These are phyloP conservation scores for Cubamyces lactineus DNA, from an alignment of 768 basidiomycete species.

Conservation along the genomic window DNA sequence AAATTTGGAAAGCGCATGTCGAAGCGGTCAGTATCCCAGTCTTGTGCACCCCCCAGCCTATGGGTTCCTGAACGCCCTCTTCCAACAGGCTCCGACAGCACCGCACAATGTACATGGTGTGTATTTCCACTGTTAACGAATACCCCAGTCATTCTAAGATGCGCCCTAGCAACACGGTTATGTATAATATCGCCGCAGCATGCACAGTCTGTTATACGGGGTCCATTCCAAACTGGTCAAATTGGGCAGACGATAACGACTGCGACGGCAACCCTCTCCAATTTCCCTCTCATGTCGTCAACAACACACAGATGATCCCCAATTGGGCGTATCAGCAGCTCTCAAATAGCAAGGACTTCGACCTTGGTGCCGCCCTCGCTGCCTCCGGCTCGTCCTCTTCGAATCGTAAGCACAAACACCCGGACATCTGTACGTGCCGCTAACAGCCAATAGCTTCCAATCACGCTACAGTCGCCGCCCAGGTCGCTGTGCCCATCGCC, in stretches of 20 bases:
- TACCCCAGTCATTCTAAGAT: not conserved
- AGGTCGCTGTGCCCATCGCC: slow-evolving; percentile 13
- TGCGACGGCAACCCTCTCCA: slow-evolving; percentile 5
- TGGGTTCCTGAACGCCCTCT: not conserved
- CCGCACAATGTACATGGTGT: slow-evolving; percentile 12
- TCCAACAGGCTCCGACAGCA: not conserved
- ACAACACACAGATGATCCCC: not conserved
- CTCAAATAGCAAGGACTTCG: slow-evolving; percentile 3
- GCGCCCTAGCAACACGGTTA: slow-evolving; percentile 9
- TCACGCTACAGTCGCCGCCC: not conserved
- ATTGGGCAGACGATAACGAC: slow-evolving; percentile 7
- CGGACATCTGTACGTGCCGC: not conserved
- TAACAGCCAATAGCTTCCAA: not conserved
- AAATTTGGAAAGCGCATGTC: slow-evolving; percentile 8
- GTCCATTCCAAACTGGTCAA: not conserved
- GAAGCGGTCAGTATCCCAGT: not conserved
- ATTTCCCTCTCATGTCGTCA: slow-evolving; percentile 3
- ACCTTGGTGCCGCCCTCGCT: slow-evolving; percentile 5
- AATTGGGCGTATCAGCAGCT: slow-evolving; percentile 18
- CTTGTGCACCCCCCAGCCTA: no score
- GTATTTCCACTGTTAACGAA: not conserved
- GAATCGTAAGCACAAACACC: not conserved
- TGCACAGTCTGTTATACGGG: slow-evolving; percentile 9
- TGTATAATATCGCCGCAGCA: slow-evolving; percentile 17
- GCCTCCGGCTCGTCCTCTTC: not conserved